Percentiles rank a stretch among this genome's conserved stretches.
Conservation (phyloP, 1,139 yeast genomes). For the Pichia inconspicua region DNA sequence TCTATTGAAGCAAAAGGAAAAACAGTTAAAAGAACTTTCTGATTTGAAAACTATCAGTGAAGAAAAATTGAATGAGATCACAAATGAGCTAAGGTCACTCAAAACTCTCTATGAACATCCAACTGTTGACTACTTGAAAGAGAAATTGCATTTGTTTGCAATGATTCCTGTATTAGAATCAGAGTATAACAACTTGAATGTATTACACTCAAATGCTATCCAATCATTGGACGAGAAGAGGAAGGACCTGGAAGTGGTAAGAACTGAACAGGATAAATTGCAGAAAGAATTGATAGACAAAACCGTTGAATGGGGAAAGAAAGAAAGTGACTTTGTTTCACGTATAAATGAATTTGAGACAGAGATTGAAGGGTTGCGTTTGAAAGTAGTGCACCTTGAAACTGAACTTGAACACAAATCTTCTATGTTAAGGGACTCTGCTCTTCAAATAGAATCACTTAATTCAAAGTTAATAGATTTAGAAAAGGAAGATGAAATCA, state of each 20-base stretch:
- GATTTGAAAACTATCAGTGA: neutral
- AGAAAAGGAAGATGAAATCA: neutral
- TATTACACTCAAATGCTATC: neutral
- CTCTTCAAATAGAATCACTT: neutral
- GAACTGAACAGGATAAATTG: neutral
- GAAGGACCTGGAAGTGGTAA: neutral
- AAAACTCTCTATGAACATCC: constrained; percentile 8
- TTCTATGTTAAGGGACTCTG: neutral
- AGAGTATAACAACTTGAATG: neutral
- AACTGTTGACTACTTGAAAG: constrained; percentile 10
- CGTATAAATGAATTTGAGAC: neutral
- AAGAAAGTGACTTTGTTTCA: neutral
- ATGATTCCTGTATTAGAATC: neutral
- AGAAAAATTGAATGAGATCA: constrained; percentile 1
- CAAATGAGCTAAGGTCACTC: neutral
- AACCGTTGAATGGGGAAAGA: neutral
- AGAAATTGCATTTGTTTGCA: neutral
- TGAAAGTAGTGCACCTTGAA: neutral
- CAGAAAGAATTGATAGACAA: neutral
- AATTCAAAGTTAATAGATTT: neutral
- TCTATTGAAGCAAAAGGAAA: constrained; percentile 3
- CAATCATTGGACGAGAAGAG: constrained; percentile 3
- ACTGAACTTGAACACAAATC: neutral
- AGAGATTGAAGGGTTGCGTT: neutral
- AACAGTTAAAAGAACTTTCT: constrained; percentile 3